Evolutionary conservation across 73 alveolate species (phyloP).

Genomic region (Blepharisma stoltei): DNA sequence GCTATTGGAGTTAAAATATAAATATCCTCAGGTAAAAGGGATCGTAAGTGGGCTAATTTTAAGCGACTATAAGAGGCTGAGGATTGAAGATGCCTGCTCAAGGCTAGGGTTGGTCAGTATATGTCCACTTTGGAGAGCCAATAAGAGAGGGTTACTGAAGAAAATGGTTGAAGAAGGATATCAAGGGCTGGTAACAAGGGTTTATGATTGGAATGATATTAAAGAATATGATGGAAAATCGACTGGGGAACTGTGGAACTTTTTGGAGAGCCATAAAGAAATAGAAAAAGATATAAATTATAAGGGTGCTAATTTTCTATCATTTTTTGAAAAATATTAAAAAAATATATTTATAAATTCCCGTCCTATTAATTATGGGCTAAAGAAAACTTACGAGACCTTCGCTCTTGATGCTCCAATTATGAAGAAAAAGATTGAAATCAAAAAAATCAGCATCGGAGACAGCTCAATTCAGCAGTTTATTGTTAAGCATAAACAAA

Average conservation of each 20-base stretch:
- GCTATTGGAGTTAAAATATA: slow-evolving; percentile 66
- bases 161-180: slow-evolving; percentile 85
- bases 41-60: slow-evolving; percentile 93
- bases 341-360: no score
- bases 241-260: slow-evolving; percentile 45
- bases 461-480: no score
- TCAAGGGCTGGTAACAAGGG: slow-evolving; percentile 87
- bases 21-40: slow-evolving; percentile 80
- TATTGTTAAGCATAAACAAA: no score
- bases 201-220: slow-evolving; percentile 84
- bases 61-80: slow-evolving; percentile 87
- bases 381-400: slow-evolving; percentile 97
- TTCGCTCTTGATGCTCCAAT: slow-evolving; percentile 92
- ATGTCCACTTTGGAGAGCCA: slow-evolving; percentile 88
- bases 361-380: no score
- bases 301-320: no score
- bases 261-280: slow-evolving; percentile 39
- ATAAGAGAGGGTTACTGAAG: slow-evolving; percentile 80
- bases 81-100: slow-evolving; percentile 90
- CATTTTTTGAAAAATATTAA: no score
- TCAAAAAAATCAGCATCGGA: slow-evolving; percentile 18
- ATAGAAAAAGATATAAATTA: slow-evolving; percentile 86
- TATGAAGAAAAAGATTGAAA: slow-evolving; percentile 54
- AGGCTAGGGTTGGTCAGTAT: slow-evolving; percentile 82
- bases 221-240: slow-evolving; percentile 54